A percentile compares a stretch with the other conserved stretches of the same genome.
phyloP scores from a whole-genome alignment of 163 green algal species.

The Scenedesmus sp. region DNA sequence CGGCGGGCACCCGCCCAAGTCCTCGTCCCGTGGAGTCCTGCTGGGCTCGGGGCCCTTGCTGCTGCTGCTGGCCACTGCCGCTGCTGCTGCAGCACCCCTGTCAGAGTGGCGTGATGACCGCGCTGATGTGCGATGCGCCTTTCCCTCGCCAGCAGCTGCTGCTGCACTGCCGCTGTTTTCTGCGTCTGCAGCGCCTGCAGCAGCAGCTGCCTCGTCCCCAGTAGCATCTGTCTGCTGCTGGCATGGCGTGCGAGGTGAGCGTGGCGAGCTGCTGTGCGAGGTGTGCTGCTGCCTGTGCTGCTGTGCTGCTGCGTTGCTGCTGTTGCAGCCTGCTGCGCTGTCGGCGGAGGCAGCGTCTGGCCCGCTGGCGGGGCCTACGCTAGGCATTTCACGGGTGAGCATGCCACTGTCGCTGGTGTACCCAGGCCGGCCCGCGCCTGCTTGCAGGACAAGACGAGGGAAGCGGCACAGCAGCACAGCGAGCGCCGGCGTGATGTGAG shows the following conservation, averaged over 20 bases:
- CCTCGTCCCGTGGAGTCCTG: constrained; percentile 35
- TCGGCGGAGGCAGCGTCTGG: background rate
- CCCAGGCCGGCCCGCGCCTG: background rate
- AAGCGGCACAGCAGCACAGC: background rate
- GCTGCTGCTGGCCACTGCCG: background rate
- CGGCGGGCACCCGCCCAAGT: constrained; percentile 60
- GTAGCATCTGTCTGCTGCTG: constrained; percentile 11
- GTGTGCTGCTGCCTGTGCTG: background rate
- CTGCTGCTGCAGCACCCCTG: background rate
- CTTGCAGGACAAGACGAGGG: background rate
- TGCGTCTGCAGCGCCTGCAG: constrained; percentile 3
- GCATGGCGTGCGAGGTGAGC: background rate
- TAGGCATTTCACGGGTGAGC: background rate
- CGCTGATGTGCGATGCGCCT: background rate
- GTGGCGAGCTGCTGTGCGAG: background rate
- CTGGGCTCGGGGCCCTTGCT: constrained; percentile 11
- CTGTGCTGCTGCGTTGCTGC: background rate
- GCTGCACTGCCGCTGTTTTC: background rate
- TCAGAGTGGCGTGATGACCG: background rate
- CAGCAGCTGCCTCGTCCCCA: background rate
- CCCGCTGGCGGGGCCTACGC: background rate
- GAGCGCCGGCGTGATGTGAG: too few species aligned
- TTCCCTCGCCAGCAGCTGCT: background rate
- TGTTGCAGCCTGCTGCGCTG: background rate
- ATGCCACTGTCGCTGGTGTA: background rate